A percentile compares a stretch with the other conserved stretches of the same genome.
Evolutionary conservation across 805 yeast species (phyloP).

Genomic region (Danielia reshetovae): DNA sequence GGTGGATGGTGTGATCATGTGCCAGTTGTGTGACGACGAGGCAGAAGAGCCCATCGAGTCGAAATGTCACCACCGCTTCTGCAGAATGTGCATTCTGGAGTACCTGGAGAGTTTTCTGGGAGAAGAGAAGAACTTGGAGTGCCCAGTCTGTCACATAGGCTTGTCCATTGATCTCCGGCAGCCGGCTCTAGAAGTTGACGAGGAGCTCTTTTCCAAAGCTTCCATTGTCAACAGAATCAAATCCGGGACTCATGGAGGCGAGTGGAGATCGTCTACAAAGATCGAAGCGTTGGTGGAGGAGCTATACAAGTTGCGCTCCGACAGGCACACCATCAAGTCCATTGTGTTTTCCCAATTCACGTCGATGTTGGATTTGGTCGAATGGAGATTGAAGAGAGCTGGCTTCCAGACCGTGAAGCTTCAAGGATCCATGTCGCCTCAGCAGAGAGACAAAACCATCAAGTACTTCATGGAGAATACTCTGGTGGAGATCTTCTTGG

Average conservation of each 20-base stretch:
- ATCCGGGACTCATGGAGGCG: conserved; percentile 62
- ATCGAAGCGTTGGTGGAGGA: conserved; percentile 96
- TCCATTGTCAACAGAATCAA: conserved; percentile 83
- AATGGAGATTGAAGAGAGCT: conserved; percentile 92
- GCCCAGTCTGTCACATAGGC: conserved; percentile 96
- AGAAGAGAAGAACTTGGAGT: conserved; percentile 54
- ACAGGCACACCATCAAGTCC: conserved; percentile 84
- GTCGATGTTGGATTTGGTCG: conserved; percentile 91
- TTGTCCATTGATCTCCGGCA: conserved; percentile 85
- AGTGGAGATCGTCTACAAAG: conserved; percentile 93
- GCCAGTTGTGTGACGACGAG: conserved; percentile 95
- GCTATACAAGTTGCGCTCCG: conserved; percentile 79
- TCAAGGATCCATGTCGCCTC: conserved; percentile 97
- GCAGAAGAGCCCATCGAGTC: conserved; percentile 97
- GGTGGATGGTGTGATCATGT: conserved; percentile 58
- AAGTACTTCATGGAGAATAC: conserved; percentile 90
- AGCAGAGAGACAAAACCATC: conserved; percentile 89
- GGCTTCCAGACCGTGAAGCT: conserved; percentile 93
- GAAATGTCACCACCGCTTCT: conserved; percentile 89
- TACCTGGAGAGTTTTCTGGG: conserved; percentile 81
- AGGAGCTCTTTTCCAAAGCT: conserved; percentile 54
- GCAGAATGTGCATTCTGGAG: conserved; percentile 88
- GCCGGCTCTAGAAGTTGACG: conserved; percentile 74
- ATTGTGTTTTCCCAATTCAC: conserved; percentile 98
- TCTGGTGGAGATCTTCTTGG: conserved; percentile 87